Evolutionary conservation across 495 filamentous ascomycete species (phyloP).

Genomic region (Xylaria telfairii): DNA sequence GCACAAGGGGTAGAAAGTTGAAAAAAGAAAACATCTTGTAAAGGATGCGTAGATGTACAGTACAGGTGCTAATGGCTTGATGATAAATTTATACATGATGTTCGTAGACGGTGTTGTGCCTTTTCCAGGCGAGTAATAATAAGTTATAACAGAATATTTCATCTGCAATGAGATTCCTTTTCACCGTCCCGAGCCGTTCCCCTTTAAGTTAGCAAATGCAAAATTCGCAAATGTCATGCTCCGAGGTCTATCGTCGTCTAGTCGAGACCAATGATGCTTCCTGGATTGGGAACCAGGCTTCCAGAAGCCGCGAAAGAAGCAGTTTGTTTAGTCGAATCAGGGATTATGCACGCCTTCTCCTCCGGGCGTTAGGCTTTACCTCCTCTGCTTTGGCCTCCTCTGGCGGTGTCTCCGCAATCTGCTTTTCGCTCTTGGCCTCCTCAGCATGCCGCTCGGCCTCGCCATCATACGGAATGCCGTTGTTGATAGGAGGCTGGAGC

Average conservation of each 20-base stretch:
- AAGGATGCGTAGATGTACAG: background rate
- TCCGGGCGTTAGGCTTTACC: constrained; percentile 1
- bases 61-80: background rate
- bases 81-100: background rate
- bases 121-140: background rate
- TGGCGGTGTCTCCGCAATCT: constrained; percentile 16
- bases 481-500: constrained; percentile 39
- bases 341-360: constrained; percentile 6
- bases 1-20: background rate
- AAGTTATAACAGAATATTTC: background rate
- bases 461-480: constrained; percentile 42
- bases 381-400: constrained; percentile 18
- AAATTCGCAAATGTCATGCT: background rate
- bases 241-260: background rate
- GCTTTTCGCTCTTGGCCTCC: constrained; percentile 32
- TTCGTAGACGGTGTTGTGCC: background rate
- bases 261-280: constrained; percentile 1
- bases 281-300: background rate
- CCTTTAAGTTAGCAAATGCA: background rate
- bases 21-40: background rate
- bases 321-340: background rate
- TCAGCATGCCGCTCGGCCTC: constrained; percentile 38
- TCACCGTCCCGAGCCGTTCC: background rate
- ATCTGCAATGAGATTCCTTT: background rate
- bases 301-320: background rate